Percentiles rank a stretch among this genome's conserved stretches.
phyloP scores from a whole-genome alignment of 768 basidiomycete genomes.

The Artomyces pyxidatus region DNA sequence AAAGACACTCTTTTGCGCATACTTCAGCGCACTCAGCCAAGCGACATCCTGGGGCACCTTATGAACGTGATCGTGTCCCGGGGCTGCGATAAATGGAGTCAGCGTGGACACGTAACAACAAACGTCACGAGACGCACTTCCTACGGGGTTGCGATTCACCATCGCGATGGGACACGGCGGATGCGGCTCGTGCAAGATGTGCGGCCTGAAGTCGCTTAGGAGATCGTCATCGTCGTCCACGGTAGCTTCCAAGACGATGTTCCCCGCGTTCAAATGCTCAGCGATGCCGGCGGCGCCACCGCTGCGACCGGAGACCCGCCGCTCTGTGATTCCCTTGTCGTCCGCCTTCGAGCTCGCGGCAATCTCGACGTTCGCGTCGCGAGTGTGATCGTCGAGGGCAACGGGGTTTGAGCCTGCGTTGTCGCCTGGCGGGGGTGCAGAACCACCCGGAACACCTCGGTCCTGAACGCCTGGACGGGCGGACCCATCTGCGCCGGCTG shows the following conservation, averaged over 20 bases:
- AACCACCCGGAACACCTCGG: background rate
- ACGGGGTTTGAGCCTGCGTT: background rate
- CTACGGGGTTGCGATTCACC: slow-evolving; percentile 55
- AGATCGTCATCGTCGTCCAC: slow-evolving; percentile 13
- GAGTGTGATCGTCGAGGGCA: background rate
- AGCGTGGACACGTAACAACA: background rate
- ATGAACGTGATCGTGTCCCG: slow-evolving; percentile 37
- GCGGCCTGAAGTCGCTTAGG: slow-evolving; percentile 52
- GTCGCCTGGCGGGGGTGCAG: background rate
- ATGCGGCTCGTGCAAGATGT: slow-evolving; percentile 51
- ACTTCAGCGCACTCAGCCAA: slow-evolving; percentile 56
- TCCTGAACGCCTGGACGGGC: background rate
- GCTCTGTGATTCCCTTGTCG: background rate
- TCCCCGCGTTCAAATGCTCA: background rate
- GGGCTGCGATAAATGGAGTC: slow-evolving; percentile 19
- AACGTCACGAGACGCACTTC: slow-evolving; percentile 26
- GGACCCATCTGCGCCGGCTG: background rate
- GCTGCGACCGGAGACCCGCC: no score
- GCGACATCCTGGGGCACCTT: slow-evolving; percentile 56
- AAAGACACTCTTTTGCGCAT: slow-evolving; percentile 55
- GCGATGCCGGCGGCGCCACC: background rate
- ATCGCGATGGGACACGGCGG: slow-evolving; percentile 55
- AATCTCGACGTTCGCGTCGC: background rate
- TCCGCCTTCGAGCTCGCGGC: background rate
- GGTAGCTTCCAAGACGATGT: background rate